Percentiles rank a stretch among this genome's conserved stretches.
Evolutionary conservation across 2,329 filamentous ascomycete genomes (phyloP).

Genomic region (Curvularia lunata): DNA sequence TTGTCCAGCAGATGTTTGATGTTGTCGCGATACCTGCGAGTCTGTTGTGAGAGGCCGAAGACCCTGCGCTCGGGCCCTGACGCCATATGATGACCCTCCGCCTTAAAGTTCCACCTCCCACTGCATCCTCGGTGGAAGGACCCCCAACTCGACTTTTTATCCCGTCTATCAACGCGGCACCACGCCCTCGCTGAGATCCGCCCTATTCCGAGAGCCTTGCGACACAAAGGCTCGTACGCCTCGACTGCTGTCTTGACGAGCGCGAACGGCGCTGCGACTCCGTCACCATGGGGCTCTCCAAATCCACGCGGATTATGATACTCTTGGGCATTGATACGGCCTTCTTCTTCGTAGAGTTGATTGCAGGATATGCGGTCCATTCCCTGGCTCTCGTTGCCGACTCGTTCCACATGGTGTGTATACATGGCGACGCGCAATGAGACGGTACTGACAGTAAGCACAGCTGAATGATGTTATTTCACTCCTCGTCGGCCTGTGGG

Average conservation of each 20-base stretch:
- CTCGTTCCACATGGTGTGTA: conserved; percentile 92
- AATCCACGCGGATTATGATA: conserved; percentile 88
- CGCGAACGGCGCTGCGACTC: conserved; percentile 13
- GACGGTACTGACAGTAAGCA: conserved; percentile 20
- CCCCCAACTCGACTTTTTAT: neutral
- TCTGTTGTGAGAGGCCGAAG: neutral
- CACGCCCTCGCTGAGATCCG: neutral
- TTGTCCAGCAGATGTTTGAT: neutral
- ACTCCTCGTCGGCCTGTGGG: conserved; percentile 90
- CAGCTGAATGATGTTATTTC: conserved; percentile 97
- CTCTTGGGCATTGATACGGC: conserved; percentile 87
- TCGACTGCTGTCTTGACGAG: neutral
- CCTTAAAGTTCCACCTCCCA: conserved; percentile 4
- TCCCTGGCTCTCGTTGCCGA: conserved; percentile 94
- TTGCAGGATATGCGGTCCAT: conserved; percentile 80
- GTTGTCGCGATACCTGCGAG: neutral
- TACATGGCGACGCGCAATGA: neutral
- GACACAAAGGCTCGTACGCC: conserved; percentile 1
- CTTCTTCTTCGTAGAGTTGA: conserved; percentile 91
- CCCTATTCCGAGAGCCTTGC: neutral
- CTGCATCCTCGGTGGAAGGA: conserved; percentile 8
- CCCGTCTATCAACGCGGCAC: neutral
- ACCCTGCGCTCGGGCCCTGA: conserved; percentile 7
- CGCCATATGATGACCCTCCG: conserved; percentile 5
- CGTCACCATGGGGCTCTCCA: conserved; percentile 79